These are phyloP conservation scores for Fusarium protoensiforme DNA, from an alignment of 2,329 filamentous ascomycete genomes.

Conservation along the genomic window DNA sequence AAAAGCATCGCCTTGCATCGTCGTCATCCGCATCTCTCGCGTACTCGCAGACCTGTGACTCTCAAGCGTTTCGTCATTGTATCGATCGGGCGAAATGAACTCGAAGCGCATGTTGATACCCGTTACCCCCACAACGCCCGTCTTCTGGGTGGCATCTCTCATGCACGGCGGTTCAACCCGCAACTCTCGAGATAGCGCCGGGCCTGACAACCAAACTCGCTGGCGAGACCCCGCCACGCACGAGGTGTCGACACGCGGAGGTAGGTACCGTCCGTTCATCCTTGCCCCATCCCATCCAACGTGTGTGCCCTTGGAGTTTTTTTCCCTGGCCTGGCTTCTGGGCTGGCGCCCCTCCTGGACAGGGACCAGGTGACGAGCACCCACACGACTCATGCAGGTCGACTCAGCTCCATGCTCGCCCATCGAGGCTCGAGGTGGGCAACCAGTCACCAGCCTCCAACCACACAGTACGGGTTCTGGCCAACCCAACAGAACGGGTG, in stretches of 20 bases:
- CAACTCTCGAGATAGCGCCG: constrained; percentile 47
- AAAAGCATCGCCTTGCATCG: neutral
- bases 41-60: neutral
- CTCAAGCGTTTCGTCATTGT: neutral
- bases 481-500: constrained; percentile 40
- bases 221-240: constrained; percentile 32
- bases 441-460: constrained; percentile 34
- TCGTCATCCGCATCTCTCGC: neutral
- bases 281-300: constrained; percentile 31
- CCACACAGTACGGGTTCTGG: constrained; percentile 32
- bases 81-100: constrained; percentile 6
- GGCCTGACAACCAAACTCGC: constrained; percentile 38
- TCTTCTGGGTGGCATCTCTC: constrained; percentile 41
- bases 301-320: constrained; percentile 19
- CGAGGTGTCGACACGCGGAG: constrained; percentile 25
- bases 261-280: constrained; percentile 21
- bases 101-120: constrained; percentile 10
- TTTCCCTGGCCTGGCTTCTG: constrained; percentile 12
- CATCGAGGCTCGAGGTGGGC: constrained; percentile 29
- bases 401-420: constrained; percentile 35
- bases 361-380: constrained; percentile 34
- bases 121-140: constrained; percentile 29
- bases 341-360: constrained; percentile 24
- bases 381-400: constrained; percentile 38
- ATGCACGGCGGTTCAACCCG: constrained; percentile 50